Evolutionary conservation across 495 filamentous ascomycete genomes (phyloP).

Genomic region (Pseudotulostoma volvatum): DNA sequence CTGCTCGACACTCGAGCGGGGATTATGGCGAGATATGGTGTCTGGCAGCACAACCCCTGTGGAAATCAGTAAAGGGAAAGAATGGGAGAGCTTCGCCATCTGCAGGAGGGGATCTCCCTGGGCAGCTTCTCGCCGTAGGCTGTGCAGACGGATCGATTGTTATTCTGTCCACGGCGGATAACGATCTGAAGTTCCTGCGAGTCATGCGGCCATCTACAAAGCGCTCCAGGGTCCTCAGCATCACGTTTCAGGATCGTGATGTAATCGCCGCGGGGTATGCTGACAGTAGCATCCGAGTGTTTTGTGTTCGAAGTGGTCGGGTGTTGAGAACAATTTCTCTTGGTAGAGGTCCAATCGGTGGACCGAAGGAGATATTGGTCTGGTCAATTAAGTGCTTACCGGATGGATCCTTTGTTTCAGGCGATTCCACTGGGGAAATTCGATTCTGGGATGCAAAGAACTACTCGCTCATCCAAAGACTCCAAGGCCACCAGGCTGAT

Average conservation of each 20-base stretch:
- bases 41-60: slow-evolving; percentile 68
- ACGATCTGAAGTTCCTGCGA: slow-evolving; percentile 55
- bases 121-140: slow-evolving; percentile 70
- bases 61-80: slow-evolving; percentile 23
- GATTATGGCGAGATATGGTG: slow-evolving; percentile 97
- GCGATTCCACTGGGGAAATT: slow-evolving; percentile 84
- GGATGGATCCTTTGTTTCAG: slow-evolving; percentile 82
- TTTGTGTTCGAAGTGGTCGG: slow-evolving; percentile 64
- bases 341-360: slow-evolving; percentile 55
- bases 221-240: slow-evolving; percentile 70
- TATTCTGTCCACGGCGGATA: slow-evolving; percentile 67
- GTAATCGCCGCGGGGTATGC: slow-evolving; percentile 79
- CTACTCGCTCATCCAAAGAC: slow-evolving; percentile 68
- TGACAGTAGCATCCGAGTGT: slow-evolving; percentile 80
- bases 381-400: slow-evolving; percentile 82
- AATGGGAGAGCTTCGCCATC: slow-evolving; percentile 18
- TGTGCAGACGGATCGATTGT: slow-evolving; percentile 86
- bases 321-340: slow-evolving; percentile 67
- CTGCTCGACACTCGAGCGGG: slow-evolving; percentile 67
- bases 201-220: slow-evolving; percentile 60
- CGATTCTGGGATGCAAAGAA: slow-evolving; percentile 88
- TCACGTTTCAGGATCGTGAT: slow-evolving; percentile 72
- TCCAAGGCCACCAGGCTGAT: slow-evolving; percentile 79
- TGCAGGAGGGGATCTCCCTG: slow-evolving; percentile 29
- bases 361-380: slow-evolving; percentile 70